These are phyloP conservation scores for Aspergillus incahuasiensis DNA, from an alignment of 495 filamentous ascomycete genomes.

Conservation along the genomic window DNA sequence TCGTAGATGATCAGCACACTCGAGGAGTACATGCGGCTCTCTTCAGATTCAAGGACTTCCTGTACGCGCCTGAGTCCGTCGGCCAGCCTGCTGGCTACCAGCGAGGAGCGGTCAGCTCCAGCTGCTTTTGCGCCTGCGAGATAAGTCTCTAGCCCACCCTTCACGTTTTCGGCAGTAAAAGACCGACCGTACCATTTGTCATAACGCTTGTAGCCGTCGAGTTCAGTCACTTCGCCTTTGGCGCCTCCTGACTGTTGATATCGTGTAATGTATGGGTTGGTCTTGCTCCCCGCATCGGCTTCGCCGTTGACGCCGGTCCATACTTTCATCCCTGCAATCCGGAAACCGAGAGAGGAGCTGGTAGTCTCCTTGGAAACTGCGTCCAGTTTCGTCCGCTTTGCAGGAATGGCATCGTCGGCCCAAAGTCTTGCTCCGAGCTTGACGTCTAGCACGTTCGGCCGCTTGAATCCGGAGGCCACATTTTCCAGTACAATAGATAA, in stretches of 20 bases:
- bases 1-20: constrained; percentile 91
- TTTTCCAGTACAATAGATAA: constrained; percentile 84
- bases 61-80: constrained; percentile 63
- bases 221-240: constrained; percentile 36
- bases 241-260: constrained; percentile 35
- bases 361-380: constrained; percentile 75
- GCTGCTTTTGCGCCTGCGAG: constrained; percentile 61
- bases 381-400: constrained; percentile 77
- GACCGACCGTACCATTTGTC: constrained; percentile 83
- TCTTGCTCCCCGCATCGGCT: constrained; percentile 32
- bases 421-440: constrained; percentile 86
- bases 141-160: constrained; percentile 70
- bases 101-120: constrained; percentile 41
- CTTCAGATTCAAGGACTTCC: constrained; percentile 62
- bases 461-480: constrained; percentile 71
- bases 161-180: constrained; percentile 66
- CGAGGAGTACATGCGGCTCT: constrained; percentile 91
- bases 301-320: constrained; percentile 62
- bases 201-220: constrained; percentile 66
- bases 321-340: constrained; percentile 91
- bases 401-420: constrained; percentile 72
- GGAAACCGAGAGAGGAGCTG: constrained; percentile 72
- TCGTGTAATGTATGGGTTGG: constrained; percentile 40
- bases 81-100: constrained; percentile 60
- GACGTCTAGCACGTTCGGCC: constrained; percentile 90